Evolutionary conservation across 2,329 filamentous ascomycete species (phyloP).

Genomic region (Paecilomyces fulvus): DNA sequence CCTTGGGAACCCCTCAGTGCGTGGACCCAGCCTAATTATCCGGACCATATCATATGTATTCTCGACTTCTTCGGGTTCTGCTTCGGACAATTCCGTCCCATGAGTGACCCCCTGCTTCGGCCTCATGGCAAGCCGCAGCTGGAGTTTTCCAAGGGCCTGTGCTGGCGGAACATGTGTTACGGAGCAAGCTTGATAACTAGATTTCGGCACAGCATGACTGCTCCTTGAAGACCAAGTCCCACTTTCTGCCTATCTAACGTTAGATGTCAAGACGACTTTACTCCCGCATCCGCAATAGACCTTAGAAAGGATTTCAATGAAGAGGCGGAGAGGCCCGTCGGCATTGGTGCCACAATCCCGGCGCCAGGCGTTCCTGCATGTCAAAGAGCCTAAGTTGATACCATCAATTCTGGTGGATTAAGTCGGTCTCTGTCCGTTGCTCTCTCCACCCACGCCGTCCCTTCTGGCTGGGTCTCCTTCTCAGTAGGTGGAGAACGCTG

Average conservation of each 20-base stretch:
- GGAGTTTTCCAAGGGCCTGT: no score
- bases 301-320: background rate
- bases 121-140: no score
- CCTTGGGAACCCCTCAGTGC: background rate
- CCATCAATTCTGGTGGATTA: background rate
- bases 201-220: no score
- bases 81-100: no score
- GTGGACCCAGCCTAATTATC: background rate
- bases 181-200: no score
- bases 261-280: background rate
- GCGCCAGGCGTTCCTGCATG: background rate
- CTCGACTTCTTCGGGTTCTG: no score
- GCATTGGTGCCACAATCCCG: background rate
- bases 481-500: background rate
- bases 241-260: no score
- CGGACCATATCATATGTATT: no score
- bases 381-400: background rate
- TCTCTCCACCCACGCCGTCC: background rate
- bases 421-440: background rate
- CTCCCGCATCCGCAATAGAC: background rate
- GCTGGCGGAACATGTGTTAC: no score
- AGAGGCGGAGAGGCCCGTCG: background rate
- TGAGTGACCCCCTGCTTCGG: no score
- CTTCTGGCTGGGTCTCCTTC: background rate
- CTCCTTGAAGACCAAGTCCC: no score